Percentiles rank a stretch among this genome's conserved stretches.
Conservation (phyloP, 768 basidiomycete species). For the Cubamyces lactineus region DNA sequence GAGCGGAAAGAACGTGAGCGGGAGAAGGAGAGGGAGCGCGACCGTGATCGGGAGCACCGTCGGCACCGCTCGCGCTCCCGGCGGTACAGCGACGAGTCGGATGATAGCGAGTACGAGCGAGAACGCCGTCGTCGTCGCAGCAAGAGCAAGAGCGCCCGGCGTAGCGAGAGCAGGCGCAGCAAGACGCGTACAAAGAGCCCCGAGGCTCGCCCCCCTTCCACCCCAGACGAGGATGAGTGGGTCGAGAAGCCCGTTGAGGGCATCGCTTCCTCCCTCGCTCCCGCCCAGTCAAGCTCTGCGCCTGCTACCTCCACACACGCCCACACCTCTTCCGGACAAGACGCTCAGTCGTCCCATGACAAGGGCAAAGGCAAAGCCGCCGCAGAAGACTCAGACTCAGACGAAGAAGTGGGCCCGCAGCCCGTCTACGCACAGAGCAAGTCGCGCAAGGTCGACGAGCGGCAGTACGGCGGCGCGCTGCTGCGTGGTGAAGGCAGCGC, state of each 20-base stretch:
- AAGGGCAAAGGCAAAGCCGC: conserved; percentile 18
- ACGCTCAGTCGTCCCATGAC: background rate
- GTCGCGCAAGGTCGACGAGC: conserved; percentile 66
- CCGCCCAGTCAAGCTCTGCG: conserved; percentile 8
- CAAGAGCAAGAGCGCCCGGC: conserved; percentile 30
- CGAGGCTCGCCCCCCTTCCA: conserved; percentile 30
- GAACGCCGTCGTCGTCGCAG: conserved; percentile 37
- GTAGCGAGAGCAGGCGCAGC: conserved; percentile 33
- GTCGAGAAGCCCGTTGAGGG: conserved; percentile 55
- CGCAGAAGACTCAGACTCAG: conserved; percentile 47
- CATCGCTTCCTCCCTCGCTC: conserved; percentile 27
- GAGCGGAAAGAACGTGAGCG: conserved; percentile 52
- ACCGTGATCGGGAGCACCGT: conserved; percentile 26
- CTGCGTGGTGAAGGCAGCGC: conserved; percentile 95
- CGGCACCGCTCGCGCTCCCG: conserved; percentile 40
- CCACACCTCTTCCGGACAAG: conserved; percentile 13
- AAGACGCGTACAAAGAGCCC: conserved; percentile 35
- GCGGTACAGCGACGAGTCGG: conserved; percentile 38
- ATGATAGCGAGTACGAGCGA: conserved; percentile 40
- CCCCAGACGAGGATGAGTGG: conserved; percentile 62
- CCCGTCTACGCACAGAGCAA: conserved; percentile 51
- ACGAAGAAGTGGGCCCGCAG: conserved; percentile 80
- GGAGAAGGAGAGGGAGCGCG: conserved; percentile 34
- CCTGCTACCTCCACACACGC: conserved; percentile 6
- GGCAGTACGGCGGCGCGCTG: conserved; percentile 87